Evolutionary conservation across 768 basidiomycete species (phyloP), one percentile per base, ranked within the genome.

Genomic region (Rhizopogon roseolus): DNA sequence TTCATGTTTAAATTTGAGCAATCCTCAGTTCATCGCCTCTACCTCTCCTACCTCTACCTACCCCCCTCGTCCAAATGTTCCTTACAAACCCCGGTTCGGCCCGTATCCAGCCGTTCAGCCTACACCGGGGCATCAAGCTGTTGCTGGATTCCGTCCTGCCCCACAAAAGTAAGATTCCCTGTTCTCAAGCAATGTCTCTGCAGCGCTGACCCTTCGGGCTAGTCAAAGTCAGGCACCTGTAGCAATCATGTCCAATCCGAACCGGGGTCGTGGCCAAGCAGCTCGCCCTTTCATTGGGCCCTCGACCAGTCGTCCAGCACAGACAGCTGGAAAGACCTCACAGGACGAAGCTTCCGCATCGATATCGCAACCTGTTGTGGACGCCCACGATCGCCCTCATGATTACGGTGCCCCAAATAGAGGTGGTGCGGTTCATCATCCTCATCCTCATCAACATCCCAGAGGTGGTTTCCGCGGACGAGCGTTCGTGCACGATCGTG

Each of bases 1-100:
- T 54, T 81, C 90, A 1, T 93, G 95, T 64, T 73, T 99, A 55
- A 99, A 99, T 69, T 67, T 99, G 60, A 88, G 85, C 19, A 75
- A 85, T 60, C 88, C 83, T 3, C 96, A 98, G 67, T 97, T 90
- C 66, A 77, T 90, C 16, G 84, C 86, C 14, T 82, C 87, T 0
- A 91, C 85, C 6, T 81, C 83, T 36, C 81, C 85, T 0, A 79
- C 79, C 56, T 69, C 67, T 6, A 76, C 71, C 2, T 80, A 82
- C 0, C 74, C 77, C 5, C 75, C 77, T 17, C 75, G 74, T 16
- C 75, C 72, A 17, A 73, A 73, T 14, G 52, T 66, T 5, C 79
- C 84, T 0, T 90, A 90, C 74, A 82, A 78, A 49, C 86, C 87
- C 45, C 78, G 81, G 22, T 75, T 81, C 60, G 88, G 89, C 0